Evolutionary conservation across 768 basidiomycete species (phyloP).

Genomic region (Tricholoma flavovirens): DNA sequence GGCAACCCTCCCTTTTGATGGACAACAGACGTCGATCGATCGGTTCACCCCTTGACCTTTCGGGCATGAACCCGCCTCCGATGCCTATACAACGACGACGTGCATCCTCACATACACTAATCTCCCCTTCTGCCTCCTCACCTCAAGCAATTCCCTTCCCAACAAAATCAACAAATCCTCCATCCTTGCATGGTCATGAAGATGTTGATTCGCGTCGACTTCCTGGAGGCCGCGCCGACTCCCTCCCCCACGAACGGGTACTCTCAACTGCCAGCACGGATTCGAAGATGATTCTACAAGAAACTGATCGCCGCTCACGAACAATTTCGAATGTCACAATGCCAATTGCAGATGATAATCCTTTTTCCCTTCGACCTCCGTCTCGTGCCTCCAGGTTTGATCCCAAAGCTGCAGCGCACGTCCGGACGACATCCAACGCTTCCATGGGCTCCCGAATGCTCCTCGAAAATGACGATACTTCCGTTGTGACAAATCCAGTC

Average conservation of each 20-base stretch:
- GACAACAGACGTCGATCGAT: constrained; percentile 50
- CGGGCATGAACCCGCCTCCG: constrained; percentile 36
- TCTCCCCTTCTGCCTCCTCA: constrained; percentile 35
- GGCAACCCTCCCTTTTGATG: constrained; percentile 28
- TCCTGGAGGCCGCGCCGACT: constrained; percentile 9
- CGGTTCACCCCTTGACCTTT: constrained; percentile 51
- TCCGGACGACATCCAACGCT: constrained; percentile 56
- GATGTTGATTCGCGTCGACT: constrained; percentile 6
- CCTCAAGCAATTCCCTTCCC: constrained; percentile 58
- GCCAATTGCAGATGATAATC: constrained; percentile 47
- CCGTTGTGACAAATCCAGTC: constrained; percentile 34
- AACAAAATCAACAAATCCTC: constrained; percentile 44
- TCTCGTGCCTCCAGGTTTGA: constrained; percentile 71
- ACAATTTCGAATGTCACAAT: constrained; percentile 38
- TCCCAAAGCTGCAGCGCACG: constrained; percentile 60
- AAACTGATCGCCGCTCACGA: constrained; percentile 24
- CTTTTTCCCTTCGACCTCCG: constrained; percentile 64
- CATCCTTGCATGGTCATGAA: constrained; percentile 30
- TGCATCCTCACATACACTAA: constrained; percentile 43
- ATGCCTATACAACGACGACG: constrained; percentile 41
- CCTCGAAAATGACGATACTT: constrained; percentile 48
- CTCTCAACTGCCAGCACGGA: constrained; percentile 49
- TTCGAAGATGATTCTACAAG: constrained; percentile 38
- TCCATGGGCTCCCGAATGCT: constrained; percentile 63
- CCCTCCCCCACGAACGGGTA: constrained; percentile 36